Base-by-base conservation (phyloP, 2,329 filamentous ascomycete species). In the Cytospora piceae region DNA sequence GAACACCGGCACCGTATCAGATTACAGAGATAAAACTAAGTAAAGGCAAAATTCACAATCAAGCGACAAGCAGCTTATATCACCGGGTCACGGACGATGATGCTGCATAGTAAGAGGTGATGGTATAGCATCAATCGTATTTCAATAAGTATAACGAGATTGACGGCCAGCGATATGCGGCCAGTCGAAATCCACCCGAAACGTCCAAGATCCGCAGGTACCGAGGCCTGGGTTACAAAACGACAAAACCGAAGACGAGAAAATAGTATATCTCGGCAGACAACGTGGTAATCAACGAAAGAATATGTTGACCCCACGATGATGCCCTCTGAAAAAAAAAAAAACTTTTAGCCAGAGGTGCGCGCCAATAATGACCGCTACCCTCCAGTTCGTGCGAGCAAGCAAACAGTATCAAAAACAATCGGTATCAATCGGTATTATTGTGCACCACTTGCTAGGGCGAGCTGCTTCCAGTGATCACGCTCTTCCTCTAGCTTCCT, bases 401-500 rank as follows among this genome's bases (percentile, higher is more conserved):
- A 58, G 22, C 31, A 49, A 46, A 58, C 22, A 53, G 32, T 62
- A 67, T 57, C 58, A 32, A 57, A 54, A 37, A 42, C 63, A 73
- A 70, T 73, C 69, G 68, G 68, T 70, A 42, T 42, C 39, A 42
- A 20, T 42, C 39, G 17, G 39, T 68, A 72, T 59, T 56, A 74
- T 72, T 75, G 73, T 69, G 73, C 69, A 70, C 75, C 75, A 63
- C 78, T 78, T 68, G 76, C 76, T 64, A 84, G 74, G 66, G 85
- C 85, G 68, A 85, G 75, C 69, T 78, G 78, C 82, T 87, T 89
- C 87, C 87, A 90, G 73, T 88, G 83, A 76, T 88, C 87, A 72
- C 86, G 83, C 74, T 89, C 87, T 51, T 83, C 82, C 76, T 89
- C 83, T 32, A 94, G 80, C 74, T 90, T 87, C 22, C 81, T 83